Evolutionary conservation across 371 early-diverging fungal species (phyloP).

Genomic region (Mucor irregularis): DNA sequence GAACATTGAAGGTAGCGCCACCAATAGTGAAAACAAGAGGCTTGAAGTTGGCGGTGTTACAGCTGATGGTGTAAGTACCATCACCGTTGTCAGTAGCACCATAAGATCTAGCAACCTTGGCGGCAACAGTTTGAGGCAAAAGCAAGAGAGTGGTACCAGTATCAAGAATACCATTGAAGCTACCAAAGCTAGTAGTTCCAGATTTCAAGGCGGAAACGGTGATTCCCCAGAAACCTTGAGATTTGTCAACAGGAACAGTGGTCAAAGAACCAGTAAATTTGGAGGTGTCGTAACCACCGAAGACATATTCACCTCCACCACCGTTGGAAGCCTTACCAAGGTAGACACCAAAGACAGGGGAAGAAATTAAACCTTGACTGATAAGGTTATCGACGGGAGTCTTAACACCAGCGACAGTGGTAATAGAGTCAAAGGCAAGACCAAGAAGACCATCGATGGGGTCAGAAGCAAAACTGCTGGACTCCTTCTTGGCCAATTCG

Average conservation of each 20-base stretch:
- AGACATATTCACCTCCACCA: constrained; percentile 43
- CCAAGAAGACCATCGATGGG: constrained; percentile 33
- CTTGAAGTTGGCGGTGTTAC: constrained; percentile 14
- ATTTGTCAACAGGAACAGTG: constrained; percentile 49
- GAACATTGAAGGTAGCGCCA: constrained; percentile 18
- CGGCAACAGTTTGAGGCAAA: constrained; percentile 42
- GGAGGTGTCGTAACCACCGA: constrained; percentile 50
- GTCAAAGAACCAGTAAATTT: constrained; percentile 48
- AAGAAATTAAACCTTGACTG: constrained; percentile 34
- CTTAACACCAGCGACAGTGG: constrained; percentile 32
- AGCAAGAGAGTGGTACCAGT: constrained; percentile 66
- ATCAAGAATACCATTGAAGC: constrained; percentile 51
- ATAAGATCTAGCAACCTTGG: constrained; percentile 15
- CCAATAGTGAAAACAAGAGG: constrained; percentile 20
- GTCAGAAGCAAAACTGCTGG: constrained; percentile 6
- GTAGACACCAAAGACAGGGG: constrained; percentile 33
- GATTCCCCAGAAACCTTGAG: constrained; percentile 51
- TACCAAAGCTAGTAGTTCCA: constrained; percentile 5
- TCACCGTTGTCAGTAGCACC: constrained; percentile 24
- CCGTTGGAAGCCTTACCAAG: constrained; percentile 33
- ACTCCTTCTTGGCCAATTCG: constrained; percentile 21
- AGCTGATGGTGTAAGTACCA: constrained; percentile 23
- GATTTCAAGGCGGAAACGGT: constrained; percentile 29
- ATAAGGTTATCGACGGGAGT: constrained; percentile 43
- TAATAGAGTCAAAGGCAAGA: constrained; percentile 47